phyloP scores from a whole-genome alignment of 352 stramenopile genomes.

The Poterioochromonas sp. region DNA sequence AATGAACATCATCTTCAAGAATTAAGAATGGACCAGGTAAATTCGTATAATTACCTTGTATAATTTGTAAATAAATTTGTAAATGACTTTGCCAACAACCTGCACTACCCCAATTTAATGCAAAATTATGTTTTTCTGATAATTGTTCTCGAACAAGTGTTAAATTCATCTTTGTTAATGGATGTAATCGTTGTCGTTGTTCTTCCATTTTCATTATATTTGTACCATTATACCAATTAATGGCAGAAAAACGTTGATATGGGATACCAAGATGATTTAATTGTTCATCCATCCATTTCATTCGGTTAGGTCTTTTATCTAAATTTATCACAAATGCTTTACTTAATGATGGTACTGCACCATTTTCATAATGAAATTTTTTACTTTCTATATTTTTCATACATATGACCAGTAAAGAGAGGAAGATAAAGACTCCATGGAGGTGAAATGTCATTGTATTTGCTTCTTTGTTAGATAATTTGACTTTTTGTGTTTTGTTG shows the following conservation, averaged over 20 bases:
- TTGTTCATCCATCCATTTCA: background rate
- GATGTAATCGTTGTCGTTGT: background rate
- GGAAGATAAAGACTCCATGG: no score
- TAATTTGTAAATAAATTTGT: background rate
- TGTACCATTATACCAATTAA: background rate
- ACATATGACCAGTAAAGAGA: no score
- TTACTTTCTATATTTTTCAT: no score
- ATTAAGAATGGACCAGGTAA: background rate
- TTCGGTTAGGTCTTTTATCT: background rate
- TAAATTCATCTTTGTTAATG: background rate
- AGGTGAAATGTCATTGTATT: no score
- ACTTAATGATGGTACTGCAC: no score
- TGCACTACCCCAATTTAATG: background rate
- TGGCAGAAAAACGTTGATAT: background rate
- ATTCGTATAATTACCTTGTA: background rate
- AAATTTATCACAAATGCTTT: background rate
- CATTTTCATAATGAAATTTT: no score
- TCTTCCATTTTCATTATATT: background rate
- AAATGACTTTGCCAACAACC: background rate
- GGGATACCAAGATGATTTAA: background rate
- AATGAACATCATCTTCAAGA: no score
- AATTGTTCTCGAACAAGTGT: background rate
- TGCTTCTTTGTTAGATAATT: no score
- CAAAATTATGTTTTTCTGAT: background rate
- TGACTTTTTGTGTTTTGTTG: no score